Percentiles rank a stretch among this genome's conserved stretches.
phyloP scores from a whole-genome alignment of 345 rosid species.

The Corchorus capsularis region DNA sequence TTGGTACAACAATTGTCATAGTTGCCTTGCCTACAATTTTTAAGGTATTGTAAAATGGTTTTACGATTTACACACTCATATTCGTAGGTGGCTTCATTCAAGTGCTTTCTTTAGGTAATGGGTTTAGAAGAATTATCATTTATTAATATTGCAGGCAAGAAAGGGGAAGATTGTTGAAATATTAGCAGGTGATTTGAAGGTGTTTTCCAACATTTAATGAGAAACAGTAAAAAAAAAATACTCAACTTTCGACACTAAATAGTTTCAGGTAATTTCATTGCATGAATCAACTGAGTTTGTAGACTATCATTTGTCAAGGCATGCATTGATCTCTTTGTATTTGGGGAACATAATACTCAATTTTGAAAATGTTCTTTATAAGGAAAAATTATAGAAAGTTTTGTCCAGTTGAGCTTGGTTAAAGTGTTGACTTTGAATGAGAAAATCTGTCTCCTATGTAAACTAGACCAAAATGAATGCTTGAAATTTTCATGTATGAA shows the following conservation, averaged over 20 bases:
- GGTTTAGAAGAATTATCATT: constrained; percentile 6
- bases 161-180: constrained; percentile 79
- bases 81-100: no score
- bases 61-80: no score
- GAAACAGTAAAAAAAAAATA: constrained; percentile 72
- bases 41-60: no score
- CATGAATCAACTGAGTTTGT: neutral
- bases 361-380: neutral
- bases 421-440: neutral
- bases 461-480: neutral
- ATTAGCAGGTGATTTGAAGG: constrained; percentile 64
- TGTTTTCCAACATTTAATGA: constrained; percentile 69
- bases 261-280: constrained; percentile 59
- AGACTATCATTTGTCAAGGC: constrained; percentile 19
- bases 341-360: neutral
- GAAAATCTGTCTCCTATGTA: neutral
- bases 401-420: constrained; percentile 7
- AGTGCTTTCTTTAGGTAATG: no score
- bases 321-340: no score
- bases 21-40: no score
- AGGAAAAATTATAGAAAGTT: neutral
- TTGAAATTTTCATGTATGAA: neutral
- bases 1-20: no score
- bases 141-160: constrained; percentile 52
- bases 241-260: constrained; percentile 65